phyloP scores from a whole-genome alignment of 495 filamentous ascomycete genomes.

The Aspergillus sclerotiicarbonarius region DNA sequence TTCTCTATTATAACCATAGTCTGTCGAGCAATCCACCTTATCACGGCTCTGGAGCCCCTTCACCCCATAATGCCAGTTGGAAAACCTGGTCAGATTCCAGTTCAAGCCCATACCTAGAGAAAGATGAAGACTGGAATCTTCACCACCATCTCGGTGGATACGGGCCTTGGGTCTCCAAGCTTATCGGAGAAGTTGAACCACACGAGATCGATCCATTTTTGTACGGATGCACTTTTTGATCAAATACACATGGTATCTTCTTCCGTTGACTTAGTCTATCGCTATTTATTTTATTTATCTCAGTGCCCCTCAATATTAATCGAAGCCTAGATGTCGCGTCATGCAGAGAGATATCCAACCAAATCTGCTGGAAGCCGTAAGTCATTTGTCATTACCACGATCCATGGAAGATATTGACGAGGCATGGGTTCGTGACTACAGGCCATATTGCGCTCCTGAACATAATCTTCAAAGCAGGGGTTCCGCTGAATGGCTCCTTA shows the following conservation, averaged over 20 bases:
- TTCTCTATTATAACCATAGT: slow-evolving; percentile 5
- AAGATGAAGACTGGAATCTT: slow-evolving; percentile 45
- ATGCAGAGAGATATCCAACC: slow-evolving; percentile 59
- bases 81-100: slow-evolving; percentile 16
- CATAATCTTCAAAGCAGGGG: slow-evolving; percentile 40
- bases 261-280: slow-evolving; percentile 2
- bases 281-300: background rate
- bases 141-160: slow-evolving; percentile 58
- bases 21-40: background rate
- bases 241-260: slow-evolving; percentile 57
- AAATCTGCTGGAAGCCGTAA: slow-evolving; percentile 48
- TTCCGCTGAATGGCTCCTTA: slow-evolving; percentile 47
- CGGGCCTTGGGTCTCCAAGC: slow-evolving; percentile 58
- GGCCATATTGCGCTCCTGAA: slow-evolving; percentile 50
- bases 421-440: slow-evolving; percentile 14
- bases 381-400: slow-evolving; percentile 19
- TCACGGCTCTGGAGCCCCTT: background rate
- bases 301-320: slow-evolving; percentile 2
- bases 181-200: slow-evolving; percentile 35
- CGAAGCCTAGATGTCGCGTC: slow-evolving; percentile 52
- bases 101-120: background rate
- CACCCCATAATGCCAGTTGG: slow-evolving; percentile 25
- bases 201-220: slow-evolving; percentile 40
- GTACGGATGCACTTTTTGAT: slow-evolving; percentile 47
- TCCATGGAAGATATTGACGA: background rate